Evolutionary conservation across 1,284 basidiomycete species (phyloP), one percentile per base, ranked within the genome.

Genomic region (Tetrapyrgos nigripes): DNA sequence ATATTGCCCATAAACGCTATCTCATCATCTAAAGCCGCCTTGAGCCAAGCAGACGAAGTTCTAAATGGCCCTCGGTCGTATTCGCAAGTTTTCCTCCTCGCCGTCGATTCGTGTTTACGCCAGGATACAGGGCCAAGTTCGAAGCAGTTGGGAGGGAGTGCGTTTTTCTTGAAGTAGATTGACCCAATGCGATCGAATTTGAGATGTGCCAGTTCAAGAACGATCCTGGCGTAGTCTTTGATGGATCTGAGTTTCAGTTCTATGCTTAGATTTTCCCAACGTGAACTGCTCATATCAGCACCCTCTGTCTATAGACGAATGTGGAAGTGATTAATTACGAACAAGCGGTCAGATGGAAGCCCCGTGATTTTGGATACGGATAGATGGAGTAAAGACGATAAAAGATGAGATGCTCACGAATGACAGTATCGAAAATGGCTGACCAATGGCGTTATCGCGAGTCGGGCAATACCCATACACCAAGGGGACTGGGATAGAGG

Each of bases 401-500:
- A 35, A 37, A 40, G 27, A 40, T 27, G 35, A 26, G 35, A 44
- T 40, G 31, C 64, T 58, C 55, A 66, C 66, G 23, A 65, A 68
- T 27, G 65, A 66, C 23, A 68, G 46, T 37, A 68, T 62, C 14
- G 62, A 65, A 51, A 68, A 68, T 6, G 66, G 63, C 23, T 63
- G 63, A n/a, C 66, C 66, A 51, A 68, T 62, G 2, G 60, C 52
- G 52, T 68, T 68, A 44, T 68, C 57, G 29, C 65, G 61, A 29
- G 63, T 64, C 1, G 65, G 63, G 55, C 65, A 66, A 24, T 64
- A 68, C 11, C 65, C 66, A 53, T 66, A 68, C 9, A 68, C 66
- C 10, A 54, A 60, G 13, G 66, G 65, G 4, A 68, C 63, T 23
- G 66, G 65, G 27, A 68, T 57, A 19, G 49, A 27, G 11, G 65